phyloP scores from a whole-genome alignment of 176 grass and related monocot species.

The Rhynchospora pubera region DNA sequence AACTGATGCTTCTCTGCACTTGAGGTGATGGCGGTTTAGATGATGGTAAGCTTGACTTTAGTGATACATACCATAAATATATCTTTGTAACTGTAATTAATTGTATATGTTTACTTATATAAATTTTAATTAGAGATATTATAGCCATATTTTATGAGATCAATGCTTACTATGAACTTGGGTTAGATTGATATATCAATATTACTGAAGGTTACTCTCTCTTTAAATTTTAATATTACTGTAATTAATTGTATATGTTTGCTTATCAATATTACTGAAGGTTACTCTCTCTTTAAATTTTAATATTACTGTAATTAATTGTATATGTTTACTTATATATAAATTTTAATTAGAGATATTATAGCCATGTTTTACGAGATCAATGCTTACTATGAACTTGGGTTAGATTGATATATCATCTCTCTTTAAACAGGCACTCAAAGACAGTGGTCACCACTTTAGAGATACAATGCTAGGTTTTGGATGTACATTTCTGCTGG shows the following conservation, averaged over 20 bases:
- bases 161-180: neutral
- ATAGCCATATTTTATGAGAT: neutral
- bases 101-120: neutral
- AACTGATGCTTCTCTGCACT: neutral
- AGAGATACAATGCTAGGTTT: conserved; percentile 75
- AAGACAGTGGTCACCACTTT: conserved; percentile 62
- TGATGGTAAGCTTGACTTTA: conserved; percentile 44
- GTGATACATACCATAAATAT: no score
- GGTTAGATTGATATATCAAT: neutral
- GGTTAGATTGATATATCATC: no score
- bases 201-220: neutral
- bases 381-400: no score
- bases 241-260: no score
- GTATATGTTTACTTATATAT: no score
- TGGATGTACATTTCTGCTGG: conserved; percentile 44
- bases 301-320: no score
- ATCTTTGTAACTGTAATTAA: no score
- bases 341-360: no score
- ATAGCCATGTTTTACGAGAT: no score
- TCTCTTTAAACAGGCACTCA: conserved; percentile 56
- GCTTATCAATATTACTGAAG: neutral
- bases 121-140: neutral
- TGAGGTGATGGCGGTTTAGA: conserved; percentile 79
- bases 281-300: no score
- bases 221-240: no score